Evolutionary conservation across 2,329 filamentous ascomycete genomes (phyloP), one percentile per base, ranked within the genome.

Genomic region (Talaromyces rugulosus): DNA sequence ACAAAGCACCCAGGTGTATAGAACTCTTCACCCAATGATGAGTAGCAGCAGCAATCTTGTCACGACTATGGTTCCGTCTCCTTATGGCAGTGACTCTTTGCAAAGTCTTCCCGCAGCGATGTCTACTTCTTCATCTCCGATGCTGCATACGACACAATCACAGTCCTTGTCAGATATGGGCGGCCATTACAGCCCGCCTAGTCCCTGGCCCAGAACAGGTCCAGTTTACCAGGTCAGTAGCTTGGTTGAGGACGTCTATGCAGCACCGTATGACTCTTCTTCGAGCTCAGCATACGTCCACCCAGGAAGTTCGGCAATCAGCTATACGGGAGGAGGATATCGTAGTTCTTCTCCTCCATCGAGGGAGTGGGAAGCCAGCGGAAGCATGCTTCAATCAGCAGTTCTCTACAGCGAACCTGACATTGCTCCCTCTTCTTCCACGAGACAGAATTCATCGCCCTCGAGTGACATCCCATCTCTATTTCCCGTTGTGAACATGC

Each of bases 241-340:
- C 69, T 65, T 51, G 78, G 75, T 63, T 16, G 75, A 77, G 5
- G 73, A 76, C 2, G 73, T 75, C 31, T 68, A 69, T 16, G 64
- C 70, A 16, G 66, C 66, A 27, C 63, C 68, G 5, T 62, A 59
- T 57, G 31, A 28, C 51, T n/a, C 53, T n/a, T 79, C 78, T 14
- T 79, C 78, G 63, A 66, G 62, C 30, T 62, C 70, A 28, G 72
- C 74, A 58, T 67, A 36, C 30, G 71, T 75, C 64, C 65, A 77
- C 5, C 70, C 75, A 16, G 72, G 69, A 60, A 72, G 69, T 61
- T 67, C 74, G 12, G 68, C 74, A 7, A 69, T 69, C 34, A 66
- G 60, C 28, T 62, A 73, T 47, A 52, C 68, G 16, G 72, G 74
- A 52, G 72, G 74, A 52, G 72, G 72, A 56, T 70, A 63, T 27